phyloP scores from a whole-genome alignment of 1,284 basidiomycete genomes.

The Irpex rosettiformis region DNA sequence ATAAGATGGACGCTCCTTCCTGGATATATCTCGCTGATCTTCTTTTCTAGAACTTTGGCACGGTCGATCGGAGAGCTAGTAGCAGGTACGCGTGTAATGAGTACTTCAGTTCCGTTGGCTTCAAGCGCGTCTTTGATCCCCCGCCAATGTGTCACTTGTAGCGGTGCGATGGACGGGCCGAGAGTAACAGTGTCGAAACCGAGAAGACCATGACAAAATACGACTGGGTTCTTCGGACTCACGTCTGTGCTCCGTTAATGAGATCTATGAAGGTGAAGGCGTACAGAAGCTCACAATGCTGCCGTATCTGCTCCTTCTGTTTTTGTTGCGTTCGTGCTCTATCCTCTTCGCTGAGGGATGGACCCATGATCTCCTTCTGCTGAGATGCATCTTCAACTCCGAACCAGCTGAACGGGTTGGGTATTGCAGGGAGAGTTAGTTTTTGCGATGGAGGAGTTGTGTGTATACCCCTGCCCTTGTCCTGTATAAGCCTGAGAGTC shows the following conservation, averaged over 20 bases:
- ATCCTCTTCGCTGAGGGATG: slow-evolving; percentile 57
- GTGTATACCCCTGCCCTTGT: slow-evolving; percentile 31
- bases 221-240: slow-evolving; percentile 77
- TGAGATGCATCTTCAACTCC: slow-evolving; percentile 33
- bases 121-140: slow-evolving; percentile 91
- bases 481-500: slow-evolving; percentile 55
- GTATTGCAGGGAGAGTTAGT: slow-evolving; percentile 21
- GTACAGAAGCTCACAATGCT: slow-evolving; percentile 66
- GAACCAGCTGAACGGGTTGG: slow-evolving; percentile 47
- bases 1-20: slow-evolving; percentile 86
- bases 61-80: slow-evolving; percentile 84
- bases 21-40: slow-evolving; percentile 76
- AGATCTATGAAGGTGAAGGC: background rate
- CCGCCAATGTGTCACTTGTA: slow-evolving; percentile 92
- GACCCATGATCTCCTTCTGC: slow-evolving; percentile 44
- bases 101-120: slow-evolving; percentile 84
- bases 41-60: slow-evolving; percentile 81
- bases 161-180: slow-evolving; percentile 67
- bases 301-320: slow-evolving; percentile 52
- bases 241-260: slow-evolving; percentile 43
- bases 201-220: slow-evolving; percentile 92
- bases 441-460: slow-evolving; percentile 24
- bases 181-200: slow-evolving; percentile 82
- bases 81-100: slow-evolving; percentile 90
- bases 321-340: slow-evolving; percentile 47